Evolutionary conservation across 2,329 filamentous ascomycete species (phyloP).

Genomic region (Fusarium graminum): DNA sequence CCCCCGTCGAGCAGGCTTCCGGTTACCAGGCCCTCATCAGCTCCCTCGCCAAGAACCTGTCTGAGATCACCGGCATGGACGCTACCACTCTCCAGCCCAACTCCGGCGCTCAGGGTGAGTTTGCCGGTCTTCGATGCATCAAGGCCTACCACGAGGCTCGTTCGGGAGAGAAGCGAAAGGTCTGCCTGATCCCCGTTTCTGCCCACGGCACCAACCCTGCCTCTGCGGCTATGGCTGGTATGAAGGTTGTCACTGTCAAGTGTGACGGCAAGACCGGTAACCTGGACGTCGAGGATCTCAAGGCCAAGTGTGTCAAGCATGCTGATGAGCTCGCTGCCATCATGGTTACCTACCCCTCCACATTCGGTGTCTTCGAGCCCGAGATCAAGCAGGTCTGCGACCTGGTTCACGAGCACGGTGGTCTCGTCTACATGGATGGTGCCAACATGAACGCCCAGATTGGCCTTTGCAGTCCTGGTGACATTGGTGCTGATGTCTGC

Average conservation of each 20-base stretch:
- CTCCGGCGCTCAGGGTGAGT: conserved; percentile 95
- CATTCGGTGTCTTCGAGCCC: conserved; percentile 94
- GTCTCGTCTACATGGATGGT: conserved; percentile 99
- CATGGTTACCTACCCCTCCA: conserved; percentile 97
- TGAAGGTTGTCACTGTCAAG: conserved; percentile 93
- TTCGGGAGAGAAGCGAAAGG: conserved; percentile 76
- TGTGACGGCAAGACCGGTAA: conserved; percentile 90
- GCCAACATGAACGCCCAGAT: conserved; percentile 99
- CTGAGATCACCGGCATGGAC: conserved; percentile 89
- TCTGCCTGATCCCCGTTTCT: conserved; percentile 94
- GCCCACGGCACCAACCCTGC: conserved; percentile 97
- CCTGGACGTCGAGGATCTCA: conserved; percentile 88
- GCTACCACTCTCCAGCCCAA: conserved; percentile 92
- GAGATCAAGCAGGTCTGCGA: conserved; percentile 87
- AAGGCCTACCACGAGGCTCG: conserved; percentile 80
- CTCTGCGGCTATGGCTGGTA: conserved; percentile 94
- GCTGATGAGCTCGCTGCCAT: conserved; percentile 88
- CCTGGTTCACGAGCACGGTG: conserved; percentile 87
- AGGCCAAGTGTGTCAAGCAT: conserved; percentile 90
- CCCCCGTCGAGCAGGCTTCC: conserved; percentile 71
- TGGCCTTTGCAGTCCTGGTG: conserved; percentile 91
- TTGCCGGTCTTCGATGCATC: conserved; percentile 89
- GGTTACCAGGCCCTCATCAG: conserved; percentile 80
- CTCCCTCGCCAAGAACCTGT: conserved; percentile 80
- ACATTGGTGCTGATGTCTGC: conserved; percentile 97